Evolutionary conservation across 2,329 filamentous ascomycete genomes (phyloP).

Genomic region (Fusarium transvaalense): DNA sequence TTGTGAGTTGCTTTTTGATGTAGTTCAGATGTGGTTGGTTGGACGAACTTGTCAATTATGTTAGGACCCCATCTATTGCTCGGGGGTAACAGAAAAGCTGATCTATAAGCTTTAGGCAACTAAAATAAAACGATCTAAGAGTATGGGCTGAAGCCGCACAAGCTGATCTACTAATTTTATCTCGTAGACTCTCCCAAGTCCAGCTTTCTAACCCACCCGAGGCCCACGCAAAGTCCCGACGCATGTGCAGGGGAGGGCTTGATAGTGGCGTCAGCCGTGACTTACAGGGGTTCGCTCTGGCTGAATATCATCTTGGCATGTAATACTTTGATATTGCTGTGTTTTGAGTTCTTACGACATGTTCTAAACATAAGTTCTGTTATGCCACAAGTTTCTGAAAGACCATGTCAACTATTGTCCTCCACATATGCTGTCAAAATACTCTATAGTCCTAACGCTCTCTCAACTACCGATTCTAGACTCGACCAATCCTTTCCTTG

Average conservation of each 20-base stretch:
- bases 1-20: constrained; percentile 11
- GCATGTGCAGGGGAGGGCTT: constrained; percentile 20
- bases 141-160: too few species aligned
- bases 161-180: too few species aligned
- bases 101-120: too few species aligned
- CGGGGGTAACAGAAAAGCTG: too few species aligned
- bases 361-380: neutral
- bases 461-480: neutral
- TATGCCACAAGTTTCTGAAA: too few species aligned
- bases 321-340: neutral
- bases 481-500: constrained; percentile 3
- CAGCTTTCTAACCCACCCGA: too few species aligned
- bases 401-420: neutral
- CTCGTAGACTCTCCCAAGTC: too few species aligned
- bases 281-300: constrained; percentile 12
- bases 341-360: neutral
- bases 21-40: neutral
- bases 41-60: neutral
- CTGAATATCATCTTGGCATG: constrained; percentile 2
- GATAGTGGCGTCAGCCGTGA: constrained; percentile 24
- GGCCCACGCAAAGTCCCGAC: constrained; percentile 7
- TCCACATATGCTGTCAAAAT: neutral
- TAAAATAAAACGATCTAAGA: too few species aligned
- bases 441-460: neutral
- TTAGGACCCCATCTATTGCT: neutral